Conservation (phyloP, 192 early-diverging fungal genomes). For the Chytriomyces hyalinus region DNA sequence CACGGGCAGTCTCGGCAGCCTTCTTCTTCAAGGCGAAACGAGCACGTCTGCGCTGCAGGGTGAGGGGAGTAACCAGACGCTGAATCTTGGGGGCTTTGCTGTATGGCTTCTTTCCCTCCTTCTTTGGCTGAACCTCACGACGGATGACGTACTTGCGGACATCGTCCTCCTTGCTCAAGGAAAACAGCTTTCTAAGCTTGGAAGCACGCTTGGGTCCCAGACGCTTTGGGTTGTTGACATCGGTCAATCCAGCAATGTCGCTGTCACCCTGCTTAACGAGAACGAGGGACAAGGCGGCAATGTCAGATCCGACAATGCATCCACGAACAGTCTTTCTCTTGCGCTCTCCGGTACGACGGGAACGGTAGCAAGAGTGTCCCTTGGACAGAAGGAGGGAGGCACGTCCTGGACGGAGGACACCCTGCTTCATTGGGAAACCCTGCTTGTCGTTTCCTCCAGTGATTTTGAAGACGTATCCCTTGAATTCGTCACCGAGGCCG, state of each 20-base stretch:
- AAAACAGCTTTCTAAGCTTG: slow-evolving; percentile 99
- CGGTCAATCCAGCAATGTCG: slow-evolving; percentile 94
- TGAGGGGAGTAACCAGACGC: slow-evolving; percentile 95
- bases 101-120: slow-evolving; percentile 89
- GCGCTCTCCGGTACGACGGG: slow-evolving; percentile 96
- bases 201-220: slow-evolving; percentile 98
- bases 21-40: slow-evolving; percentile 84
- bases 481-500: slow-evolving; percentile 98
- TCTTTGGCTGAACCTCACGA: slow-evolving; percentile 84
- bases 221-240: slow-evolving; percentile 91
- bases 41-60: slow-evolving; percentile 95
- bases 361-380: slow-evolving; percentile 99
- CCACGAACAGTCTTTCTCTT: slow-evolving; percentile 99
- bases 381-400: slow-evolving; percentile 71
- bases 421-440: slow-evolving; percentile 99
- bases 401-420: slow-evolving; percentile 74
- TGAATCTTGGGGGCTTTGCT: slow-evolving; percentile 99
- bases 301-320: slow-evolving; percentile 95
- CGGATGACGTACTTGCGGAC: slow-evolving; percentile 99
- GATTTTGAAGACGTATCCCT: slow-evolving; percentile 99
- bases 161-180: slow-evolving; percentile 97
- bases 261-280: slow-evolving; percentile 97
- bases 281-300: slow-evolving; percentile 90
- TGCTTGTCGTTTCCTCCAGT: slow-evolving; percentile 99
- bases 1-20: slow-evolving; percentile 78